Conservation (phyloP, 2,329 filamentous ascomycete species). For the Helminthosporium solani region DNA sequence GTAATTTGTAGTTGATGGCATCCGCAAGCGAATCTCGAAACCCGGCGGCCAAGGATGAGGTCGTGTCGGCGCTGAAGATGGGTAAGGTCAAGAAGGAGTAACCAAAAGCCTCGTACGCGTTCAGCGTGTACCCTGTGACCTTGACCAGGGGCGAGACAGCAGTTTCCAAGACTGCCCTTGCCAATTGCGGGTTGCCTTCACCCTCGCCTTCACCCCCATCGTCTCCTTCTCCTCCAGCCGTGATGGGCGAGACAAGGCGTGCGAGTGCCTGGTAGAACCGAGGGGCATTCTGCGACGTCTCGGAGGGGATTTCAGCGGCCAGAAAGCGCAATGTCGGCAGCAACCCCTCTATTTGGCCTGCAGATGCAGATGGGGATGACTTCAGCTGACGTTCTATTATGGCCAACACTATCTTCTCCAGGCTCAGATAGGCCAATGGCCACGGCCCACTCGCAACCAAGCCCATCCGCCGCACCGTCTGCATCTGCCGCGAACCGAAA, state of each 20-base stretch:
- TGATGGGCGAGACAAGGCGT: constrained; percentile 19
- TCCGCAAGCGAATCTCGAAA: constrained; percentile 46
- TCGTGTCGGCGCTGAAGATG: constrained; percentile 34
- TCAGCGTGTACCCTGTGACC: constrained; percentile 38
- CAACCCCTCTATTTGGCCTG: constrained; percentile 15
- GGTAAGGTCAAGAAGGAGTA: constrained; percentile 47
- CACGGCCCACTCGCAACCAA: constrained; percentile 35
- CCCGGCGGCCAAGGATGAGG: constrained; percentile 19
- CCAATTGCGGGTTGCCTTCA: constrained; percentile 3
- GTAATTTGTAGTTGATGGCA: constrained; percentile 53
- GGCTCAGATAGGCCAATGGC: constrained; percentile 44
- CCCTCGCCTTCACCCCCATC: constrained; percentile 6
- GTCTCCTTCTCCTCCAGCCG: constrained; percentile 4
- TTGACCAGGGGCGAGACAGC: constrained; percentile 32
- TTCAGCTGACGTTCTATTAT: constrained; percentile 30
- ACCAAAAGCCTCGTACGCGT: constrained; percentile 43
- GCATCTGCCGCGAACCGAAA: constrained; percentile 43
- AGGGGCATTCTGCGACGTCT: constrained; percentile 35
- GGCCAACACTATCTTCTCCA: constrained; percentile 43
- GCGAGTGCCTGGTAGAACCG: constrained; percentile 37
- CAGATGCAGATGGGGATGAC: constrained; percentile 3
- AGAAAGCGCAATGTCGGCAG: constrained; percentile 31
- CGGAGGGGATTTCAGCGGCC: constrained; percentile 33
- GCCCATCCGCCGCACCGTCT: constrained; percentile 25
- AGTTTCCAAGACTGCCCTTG: constrained; percentile 21